Evolutionary conservation across 768 basidiomycete species (phyloP).

Genomic region (Hygrophoropsis aurantiaca): DNA sequence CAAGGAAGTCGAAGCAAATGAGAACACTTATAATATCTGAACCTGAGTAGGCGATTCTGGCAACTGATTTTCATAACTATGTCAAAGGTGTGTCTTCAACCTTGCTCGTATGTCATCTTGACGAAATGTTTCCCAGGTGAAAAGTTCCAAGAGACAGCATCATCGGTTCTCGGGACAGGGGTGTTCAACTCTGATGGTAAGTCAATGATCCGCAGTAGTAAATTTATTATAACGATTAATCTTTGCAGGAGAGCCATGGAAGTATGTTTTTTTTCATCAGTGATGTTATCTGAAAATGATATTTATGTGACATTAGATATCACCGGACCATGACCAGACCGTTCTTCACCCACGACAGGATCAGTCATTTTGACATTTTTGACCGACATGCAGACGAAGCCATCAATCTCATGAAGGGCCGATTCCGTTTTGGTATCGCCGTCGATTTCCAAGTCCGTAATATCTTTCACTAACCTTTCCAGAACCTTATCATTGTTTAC

Average conservation of each 20-base stretch:
- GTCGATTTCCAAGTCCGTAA: constrained; percentile 55
- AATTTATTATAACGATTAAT: not conserved
- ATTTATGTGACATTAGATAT: constrained; percentile 35
- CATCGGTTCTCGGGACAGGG: constrained; percentile 50
- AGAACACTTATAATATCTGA: not conserved
- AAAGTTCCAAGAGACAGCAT: constrained; percentile 6
- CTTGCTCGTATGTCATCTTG: constrained; percentile 20
- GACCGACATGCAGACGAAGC: constrained; percentile 49
- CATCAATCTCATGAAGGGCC: constrained; percentile 40
- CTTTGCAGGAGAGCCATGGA: constrained; percentile 53
- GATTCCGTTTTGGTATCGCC: constrained; percentile 45
- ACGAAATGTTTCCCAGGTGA: constrained; percentile 11
- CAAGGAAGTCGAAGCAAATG: constrained; percentile 1
- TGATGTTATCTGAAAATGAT: not conserved
- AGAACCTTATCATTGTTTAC: not conserved
- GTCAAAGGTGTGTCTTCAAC: constrained; percentile 33
- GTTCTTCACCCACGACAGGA: constrained; percentile 55
- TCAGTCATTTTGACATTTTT: constrained; percentile 56
- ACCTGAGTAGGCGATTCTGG: constrained; percentile 36
- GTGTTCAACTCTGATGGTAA: constrained; percentile 61
- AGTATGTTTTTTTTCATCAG: constrained; percentile 31
- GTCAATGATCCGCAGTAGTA: not conserved
- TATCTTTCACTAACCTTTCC: not conserved
- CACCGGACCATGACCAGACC: constrained; percentile 62
- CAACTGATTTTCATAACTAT: constrained; percentile 44